Evolutionary conservation across 2,329 filamentous ascomycete genomes (phyloP), one percentile per base, ranked within the genome.

Genomic region (Aciculosporium take): DNA sequence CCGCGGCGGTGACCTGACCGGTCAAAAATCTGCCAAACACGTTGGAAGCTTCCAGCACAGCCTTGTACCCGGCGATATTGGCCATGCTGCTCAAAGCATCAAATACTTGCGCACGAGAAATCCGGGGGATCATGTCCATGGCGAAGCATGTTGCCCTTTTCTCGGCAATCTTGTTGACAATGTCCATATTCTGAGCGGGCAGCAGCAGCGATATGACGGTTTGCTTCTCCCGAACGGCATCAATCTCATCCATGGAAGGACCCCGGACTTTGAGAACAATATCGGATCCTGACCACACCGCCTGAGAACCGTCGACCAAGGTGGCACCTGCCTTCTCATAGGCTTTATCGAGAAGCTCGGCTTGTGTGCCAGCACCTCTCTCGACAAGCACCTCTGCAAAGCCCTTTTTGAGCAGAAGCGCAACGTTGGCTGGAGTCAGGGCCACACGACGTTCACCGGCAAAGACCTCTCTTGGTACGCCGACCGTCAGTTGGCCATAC

Each of bases 51-150:
- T 94, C 86, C 33, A 94, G 66, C 1, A 94, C 84, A 31, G 86
- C 87, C 61, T 93, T 94, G 64, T 94, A 94, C 0, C 87, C 87
- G 18, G 86, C 84, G 63, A 94, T 94, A 52, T 94, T 94, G 45
- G 87, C 86, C 87, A 94, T 94, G 8, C 84, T 91, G 58, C 84
- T 87, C 42, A 94, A 68, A 1, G 85, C 86, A 61, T 94, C 86
- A 52, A 93, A 94, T 0, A 84, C 79, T 57, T 94, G 87, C 1
- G 87, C 86, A 36, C 87, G 76, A 1, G 86, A 93, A 51, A 94
- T 94, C 31, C 87, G 78, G 13, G 87, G 87, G 40, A 94, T 81
- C 77, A 88, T 81, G 56, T 94, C 87, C 86, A 94, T 94, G 18
- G 87, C 85, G 56, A 94, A 91, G 13, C 76, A 67, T 1, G 84